Evolutionary conservation across 1,284 basidiomycete genomes (phyloP), one percentile per base, ranked within the genome.

Genomic region (Ustilago tritici): DNA sequence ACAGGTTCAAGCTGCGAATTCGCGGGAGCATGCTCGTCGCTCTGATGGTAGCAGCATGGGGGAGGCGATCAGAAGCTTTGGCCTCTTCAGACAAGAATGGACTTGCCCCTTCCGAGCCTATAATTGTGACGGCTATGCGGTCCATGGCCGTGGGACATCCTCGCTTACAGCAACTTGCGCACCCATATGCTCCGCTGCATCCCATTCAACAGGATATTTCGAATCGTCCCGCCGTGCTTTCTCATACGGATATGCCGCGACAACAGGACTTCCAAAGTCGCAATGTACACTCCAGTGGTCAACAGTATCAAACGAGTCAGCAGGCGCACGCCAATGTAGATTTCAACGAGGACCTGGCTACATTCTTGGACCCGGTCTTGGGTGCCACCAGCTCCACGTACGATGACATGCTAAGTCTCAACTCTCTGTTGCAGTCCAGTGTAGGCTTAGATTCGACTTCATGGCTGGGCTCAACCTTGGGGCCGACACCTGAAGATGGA

Each of bases 361-460:
- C 61, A 5, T 50, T 59, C 43, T 23, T 53, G 10, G 60, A 63
- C 36, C 56, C 34, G 1, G 9, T 52, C 0, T 17, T 11, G 17
- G 66, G 35, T 10, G 46, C 58, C 10, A 56, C 36, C 0, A 34
- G 35, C 1, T 56, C 61, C 19, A 43, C 52, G 15, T 14, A 52
- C 11, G 54, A 61, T 41, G 57, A 70, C 46, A 56, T 65, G 52
- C 46, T 52, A 4, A 50, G 61, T 35, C 54, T 65, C 54, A 56
- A 70, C 41, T 47, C 62, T 17, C 58, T 65, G 32, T 19, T 70
- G 41, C 62, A 64, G 50, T 65, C 62, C 32, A 70, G 57, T 40
- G 54, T 70, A 32, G 68, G 65, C n/a, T 47, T 70, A 23, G 68
- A 70, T 54, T 70, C 62, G 58, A 56, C 41, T 31, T 17, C 47